phyloP scores from a whole-genome alignment of 1,139 yeast species.

The Zygoascus hellenicus region DNA sequence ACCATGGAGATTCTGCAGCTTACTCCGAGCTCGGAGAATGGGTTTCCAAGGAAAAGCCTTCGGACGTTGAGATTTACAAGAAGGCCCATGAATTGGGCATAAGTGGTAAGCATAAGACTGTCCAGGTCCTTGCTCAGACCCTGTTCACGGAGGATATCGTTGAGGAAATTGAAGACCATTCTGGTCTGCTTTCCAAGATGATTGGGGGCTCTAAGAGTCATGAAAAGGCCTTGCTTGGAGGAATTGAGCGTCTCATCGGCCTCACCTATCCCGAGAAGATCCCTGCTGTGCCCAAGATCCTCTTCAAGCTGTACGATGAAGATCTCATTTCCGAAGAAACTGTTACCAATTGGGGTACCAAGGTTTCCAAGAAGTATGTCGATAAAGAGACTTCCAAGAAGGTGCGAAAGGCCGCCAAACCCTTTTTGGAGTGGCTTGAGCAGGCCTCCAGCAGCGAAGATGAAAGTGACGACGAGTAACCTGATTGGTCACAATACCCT shows the following conservation, averaged over 20 bases:
- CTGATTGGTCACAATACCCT: not conserved
- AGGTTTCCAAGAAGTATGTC: conserved; percentile 88
- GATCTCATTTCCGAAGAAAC: conserved; percentile 83
- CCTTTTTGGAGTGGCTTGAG: conserved; percentile 89
- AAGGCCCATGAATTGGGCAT: conserved; percentile 79
- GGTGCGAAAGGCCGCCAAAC: conserved; percentile 94
- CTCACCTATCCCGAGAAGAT: conserved; percentile 72
- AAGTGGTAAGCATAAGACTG: conserved; percentile 65
- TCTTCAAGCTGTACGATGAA: conserved; percentile 72
- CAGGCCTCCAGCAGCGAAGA: conserved; percentile 84
- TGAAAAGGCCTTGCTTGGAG: conserved; percentile 90
- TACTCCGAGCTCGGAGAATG: conserved; percentile 86
- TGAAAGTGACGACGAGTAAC: conserved; percentile 35
- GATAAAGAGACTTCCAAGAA: conserved; percentile 88
- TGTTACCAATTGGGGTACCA: conserved; percentile 79
- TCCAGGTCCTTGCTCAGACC: conserved; percentile 88
- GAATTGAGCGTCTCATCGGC: conserved; percentile 90
- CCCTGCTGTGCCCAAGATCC: conserved; percentile 69
- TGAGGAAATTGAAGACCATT: conserved; percentile 67
- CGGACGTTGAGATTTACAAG: conserved; percentile 87
- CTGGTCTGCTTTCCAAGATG: conserved; percentile 75
- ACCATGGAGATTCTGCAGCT: conserved; percentile 34
- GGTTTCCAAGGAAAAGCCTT: conserved; percentile 67
- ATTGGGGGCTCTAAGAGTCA: conserved; percentile 53
- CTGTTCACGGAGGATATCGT: conserved; percentile 76